Conservation (phyloP, 2,329 filamentous ascomycete species). For the Paradendryphiella salina region DNA sequence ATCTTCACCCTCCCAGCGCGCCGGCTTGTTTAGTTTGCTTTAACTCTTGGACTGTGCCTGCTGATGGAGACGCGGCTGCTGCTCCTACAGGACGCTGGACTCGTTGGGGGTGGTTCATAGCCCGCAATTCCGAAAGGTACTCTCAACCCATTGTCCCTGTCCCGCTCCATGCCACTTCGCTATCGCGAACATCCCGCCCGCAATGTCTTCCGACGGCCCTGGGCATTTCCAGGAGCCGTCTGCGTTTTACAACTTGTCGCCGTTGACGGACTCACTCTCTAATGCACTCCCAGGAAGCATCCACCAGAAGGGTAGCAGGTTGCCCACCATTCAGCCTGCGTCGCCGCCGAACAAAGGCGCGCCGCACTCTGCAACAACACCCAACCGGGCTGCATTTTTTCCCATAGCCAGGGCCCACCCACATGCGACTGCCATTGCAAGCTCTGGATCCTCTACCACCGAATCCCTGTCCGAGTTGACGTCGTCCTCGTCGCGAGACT, state of each 20-base stretch:
- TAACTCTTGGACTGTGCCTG: constrained; percentile 29
- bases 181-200: constrained; percentile 25
- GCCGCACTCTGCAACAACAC: constrained; percentile 22
- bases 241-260: constrained; percentile 11
- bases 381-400: constrained; percentile 17
- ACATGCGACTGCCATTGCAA: constrained; percentile 36
- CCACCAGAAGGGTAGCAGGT: constrained; percentile 15
- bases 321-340: constrained; percentile 36
- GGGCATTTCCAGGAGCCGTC: constrained; percentile 19
- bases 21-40: constrained; percentile 18
- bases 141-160: constrained; percentile 19
- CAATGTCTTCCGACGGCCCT: constrained; percentile 25
- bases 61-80: constrained; percentile 44
- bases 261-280: constrained; percentile 24
- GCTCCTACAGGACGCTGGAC: constrained; percentile 39
- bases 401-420: constrained; percentile 19
- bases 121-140: constrained; percentile 25
- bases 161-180: constrained; percentile 25
- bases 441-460: constrained; percentile 32
- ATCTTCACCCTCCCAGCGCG: constrained; percentile 21
- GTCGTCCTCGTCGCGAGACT: constrained; percentile 37
- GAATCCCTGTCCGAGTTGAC: constrained; percentile 37
- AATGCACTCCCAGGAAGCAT: constrained; percentile 28
- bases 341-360: constrained; percentile 36
- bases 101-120: constrained; percentile 39